Evolutionary conservation across 2,329 filamentous ascomycete species (phyloP).

Genomic region (Nigrospora sphaerica): DNA sequence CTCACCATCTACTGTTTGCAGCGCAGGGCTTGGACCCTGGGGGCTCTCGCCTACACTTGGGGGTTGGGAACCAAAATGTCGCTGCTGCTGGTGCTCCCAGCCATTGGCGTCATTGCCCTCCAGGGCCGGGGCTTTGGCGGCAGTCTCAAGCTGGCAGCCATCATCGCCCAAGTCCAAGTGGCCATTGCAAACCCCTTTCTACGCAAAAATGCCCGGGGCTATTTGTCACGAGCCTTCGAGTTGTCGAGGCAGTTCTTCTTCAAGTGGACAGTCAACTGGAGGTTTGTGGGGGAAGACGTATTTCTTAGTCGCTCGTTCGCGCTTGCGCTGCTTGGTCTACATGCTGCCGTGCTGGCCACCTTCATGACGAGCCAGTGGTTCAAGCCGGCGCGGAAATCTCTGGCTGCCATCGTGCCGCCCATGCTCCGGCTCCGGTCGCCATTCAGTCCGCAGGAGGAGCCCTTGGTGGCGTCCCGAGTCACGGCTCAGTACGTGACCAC

Average conservation of each 20-base stretch:
- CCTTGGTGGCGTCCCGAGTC: slow-evolving; percentile 48
- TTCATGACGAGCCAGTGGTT: slow-evolving; percentile 69
- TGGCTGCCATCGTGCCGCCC: slow-evolving; percentile 44
- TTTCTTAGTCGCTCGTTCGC: slow-evolving; percentile 71
- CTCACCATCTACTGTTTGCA: slow-evolving; percentile 73
- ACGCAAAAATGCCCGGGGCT: slow-evolving; percentile 57
- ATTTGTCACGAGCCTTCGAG: slow-evolving; percentile 81
- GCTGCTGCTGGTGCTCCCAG: slow-evolving; percentile 73
- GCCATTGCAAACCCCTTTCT: slow-evolving; percentile 62
- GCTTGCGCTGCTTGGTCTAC: slow-evolving; percentile 55
- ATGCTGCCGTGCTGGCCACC: slow-evolving; percentile 55
- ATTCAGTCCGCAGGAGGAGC: slow-evolving; percentile 45
- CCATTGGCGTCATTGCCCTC: slow-evolving; percentile 69
- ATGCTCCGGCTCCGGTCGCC: slow-evolving; percentile 36
- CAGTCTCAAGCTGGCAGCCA: slow-evolving; percentile 59
- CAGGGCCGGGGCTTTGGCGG: slow-evolving; percentile 61
- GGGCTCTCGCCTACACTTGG: slow-evolving; percentile 64
- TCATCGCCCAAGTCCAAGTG: slow-evolving; percentile 76
- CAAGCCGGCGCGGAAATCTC: slow-evolving; percentile 53
- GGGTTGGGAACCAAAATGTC: slow-evolving; percentile 96
- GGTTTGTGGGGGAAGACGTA: slow-evolving; percentile 76
- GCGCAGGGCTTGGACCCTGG: slow-evolving; percentile 64
- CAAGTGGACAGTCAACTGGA: slow-evolving; percentile 99
- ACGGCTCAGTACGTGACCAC: slow-evolving; percentile 70
- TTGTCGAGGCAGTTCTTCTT: slow-evolving; percentile 86